Evolutionary conservation across 2,329 filamentous ascomycete species (phyloP).

Genomic region (Xylariaceae sp.): DNA sequence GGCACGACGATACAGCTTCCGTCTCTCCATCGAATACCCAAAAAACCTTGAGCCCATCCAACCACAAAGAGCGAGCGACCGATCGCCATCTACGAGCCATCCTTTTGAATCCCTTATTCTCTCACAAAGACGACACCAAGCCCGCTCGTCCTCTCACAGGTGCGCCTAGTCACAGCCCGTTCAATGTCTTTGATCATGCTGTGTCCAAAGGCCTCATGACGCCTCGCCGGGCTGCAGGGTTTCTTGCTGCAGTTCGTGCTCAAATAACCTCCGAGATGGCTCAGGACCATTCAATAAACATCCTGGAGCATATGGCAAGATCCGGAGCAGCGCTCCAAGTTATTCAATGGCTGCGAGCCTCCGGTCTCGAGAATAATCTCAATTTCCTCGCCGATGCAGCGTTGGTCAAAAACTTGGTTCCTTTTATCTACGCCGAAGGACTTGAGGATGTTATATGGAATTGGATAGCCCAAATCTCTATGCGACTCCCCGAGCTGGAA

Average conservation of each 20-base stretch:
- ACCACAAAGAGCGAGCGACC: constrained; percentile 30
- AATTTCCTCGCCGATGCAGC: constrained; percentile 37
- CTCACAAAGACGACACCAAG: constrained; percentile 19
- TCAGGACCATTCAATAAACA: constrained; percentile 18
- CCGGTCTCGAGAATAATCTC: constrained; percentile 42
- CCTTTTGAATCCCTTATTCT: constrained; percentile 54
- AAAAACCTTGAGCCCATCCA: constrained; percentile 7
- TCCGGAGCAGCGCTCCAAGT: constrained; percentile 45
- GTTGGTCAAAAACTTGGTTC: constrained; percentile 38
- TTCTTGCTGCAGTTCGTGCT: constrained; percentile 43
- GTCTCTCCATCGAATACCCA: constrained; percentile 8
- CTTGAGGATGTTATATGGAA: constrained; percentile 48
- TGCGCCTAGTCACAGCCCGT: constrained; percentile 35
- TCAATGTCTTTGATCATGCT: constrained; percentile 53
- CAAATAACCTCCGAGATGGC: constrained; percentile 30
- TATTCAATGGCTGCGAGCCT: constrained; percentile 49
- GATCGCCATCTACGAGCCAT: constrained; percentile 53
- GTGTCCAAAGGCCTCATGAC: constrained; percentile 55
- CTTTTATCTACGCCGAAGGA: constrained; percentile 49
- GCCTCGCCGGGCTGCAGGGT: constrained; percentile 47
- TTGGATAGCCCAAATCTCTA: constrained; percentile 43
- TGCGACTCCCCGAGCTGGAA: constrained; percentile 13
- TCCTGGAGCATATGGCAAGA: constrained; percentile 31
- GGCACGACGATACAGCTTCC: constrained; percentile 21
- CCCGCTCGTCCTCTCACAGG: constrained; percentile 9